Evolutionary conservation across 2,329 filamentous ascomycete species (phyloP).

Genomic region (Aspergillus caelatus): DNA sequence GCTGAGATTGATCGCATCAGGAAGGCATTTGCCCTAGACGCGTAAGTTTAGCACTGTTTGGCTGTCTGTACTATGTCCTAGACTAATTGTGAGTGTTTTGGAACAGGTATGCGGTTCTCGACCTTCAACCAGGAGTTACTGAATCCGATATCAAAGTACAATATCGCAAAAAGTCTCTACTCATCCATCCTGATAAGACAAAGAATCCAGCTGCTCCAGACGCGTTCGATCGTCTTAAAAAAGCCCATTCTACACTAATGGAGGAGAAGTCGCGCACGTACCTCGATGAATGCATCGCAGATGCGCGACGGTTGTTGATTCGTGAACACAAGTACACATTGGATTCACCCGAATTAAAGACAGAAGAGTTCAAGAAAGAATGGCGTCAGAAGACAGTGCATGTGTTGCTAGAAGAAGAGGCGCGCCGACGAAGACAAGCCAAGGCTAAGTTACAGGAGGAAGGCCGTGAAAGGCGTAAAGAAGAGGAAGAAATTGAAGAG

Average conservation of each 20-base stretch:
- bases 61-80: neutral
- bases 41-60: constrained; percentile 48
- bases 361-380: constrained; percentile 76
- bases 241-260: constrained; percentile 86
- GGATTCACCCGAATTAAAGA: constrained; percentile 80
- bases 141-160: constrained; percentile 93
- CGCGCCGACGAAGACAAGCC: constrained; percentile 77
- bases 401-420: constrained; percentile 91
- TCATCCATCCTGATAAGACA: constrained; percentile 98
- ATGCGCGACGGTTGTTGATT: constrained; percentile 92
- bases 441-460: constrained; percentile 98
- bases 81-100: neutral
- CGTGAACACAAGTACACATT: constrained; percentile 91
- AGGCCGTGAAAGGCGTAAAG: constrained; percentile 81
- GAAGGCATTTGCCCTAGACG: constrained; percentile 80
- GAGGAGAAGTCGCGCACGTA: constrained; percentile 88
- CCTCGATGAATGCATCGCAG: constrained; percentile 92
- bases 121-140: constrained; percentile 90
- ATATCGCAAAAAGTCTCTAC: constrained; percentile 96
- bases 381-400: constrained; percentile 90
- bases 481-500: constrained; percentile 80
- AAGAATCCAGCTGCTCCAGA: constrained; percentile 87
- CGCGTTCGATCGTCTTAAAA: constrained; percentile 94
- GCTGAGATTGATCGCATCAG: constrained; percentile 94
- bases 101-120: constrained; percentile 82